phyloP scores from a whole-genome alignment of 768 basidiomycete genomes.

The Hypsizygus marmoreus region DNA sequence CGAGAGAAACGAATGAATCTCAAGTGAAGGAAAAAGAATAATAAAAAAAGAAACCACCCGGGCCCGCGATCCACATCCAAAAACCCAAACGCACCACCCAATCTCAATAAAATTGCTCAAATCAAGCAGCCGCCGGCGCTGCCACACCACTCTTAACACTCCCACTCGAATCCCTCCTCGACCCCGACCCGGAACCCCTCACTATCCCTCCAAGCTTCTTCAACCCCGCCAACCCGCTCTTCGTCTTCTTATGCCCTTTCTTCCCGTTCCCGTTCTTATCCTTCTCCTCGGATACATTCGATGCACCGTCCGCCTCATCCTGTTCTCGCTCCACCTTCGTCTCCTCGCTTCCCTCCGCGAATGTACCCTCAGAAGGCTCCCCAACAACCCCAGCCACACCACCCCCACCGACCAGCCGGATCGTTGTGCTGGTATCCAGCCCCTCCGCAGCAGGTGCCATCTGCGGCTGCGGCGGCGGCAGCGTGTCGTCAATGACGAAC shows the following conservation, averaged over 20 bases:
- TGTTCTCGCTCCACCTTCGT: too few species aligned
- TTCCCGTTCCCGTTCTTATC: constrained; percentile 38
- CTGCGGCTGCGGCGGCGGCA: constrained; percentile 13
- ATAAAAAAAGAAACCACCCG: too few species aligned
- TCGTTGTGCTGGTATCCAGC: constrained; percentile 41
- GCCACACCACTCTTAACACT: constrained; percentile 43
- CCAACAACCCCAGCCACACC: constrained; percentile 41
- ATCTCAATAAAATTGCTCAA: neutral
- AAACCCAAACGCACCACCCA: too few species aligned
- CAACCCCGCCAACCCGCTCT: constrained; percentile 55
- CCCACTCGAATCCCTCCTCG: constrained; percentile 55
- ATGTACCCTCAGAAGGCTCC: too few species aligned
- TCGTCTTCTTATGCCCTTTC: constrained; percentile 56
- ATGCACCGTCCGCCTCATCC: constrained; percentile 33
- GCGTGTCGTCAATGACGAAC: constrained; percentile 2
- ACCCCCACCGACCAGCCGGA: constrained; percentile 62
- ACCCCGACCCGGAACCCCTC: constrained; percentile 42
- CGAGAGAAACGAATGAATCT: too few species aligned
- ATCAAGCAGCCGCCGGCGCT: constrained; percentile 14
- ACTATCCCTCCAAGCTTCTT: constrained; percentile 60
- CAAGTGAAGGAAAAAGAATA: too few species aligned
- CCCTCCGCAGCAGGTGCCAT: constrained; percentile 15
- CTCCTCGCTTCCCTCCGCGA: constrained; percentile 29
- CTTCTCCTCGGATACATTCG: constrained; percentile 36
- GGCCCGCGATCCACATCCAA: too few species aligned